Evolutionary conservation across 2,329 filamentous ascomycete genomes (phyloP).

Genomic region (Chrysosporium queenslandicum): DNA sequence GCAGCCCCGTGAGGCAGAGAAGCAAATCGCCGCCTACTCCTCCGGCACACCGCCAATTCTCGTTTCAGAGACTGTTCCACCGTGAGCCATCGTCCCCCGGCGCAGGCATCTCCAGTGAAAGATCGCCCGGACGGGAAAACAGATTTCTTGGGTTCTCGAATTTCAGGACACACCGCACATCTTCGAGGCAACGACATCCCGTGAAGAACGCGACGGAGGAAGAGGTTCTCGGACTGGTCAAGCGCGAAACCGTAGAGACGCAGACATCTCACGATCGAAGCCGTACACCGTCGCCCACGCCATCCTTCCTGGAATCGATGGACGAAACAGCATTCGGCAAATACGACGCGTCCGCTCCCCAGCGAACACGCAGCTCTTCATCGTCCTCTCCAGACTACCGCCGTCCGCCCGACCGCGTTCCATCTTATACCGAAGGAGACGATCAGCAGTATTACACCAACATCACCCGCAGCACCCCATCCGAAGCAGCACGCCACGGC

Average conservation of each 20-base stretch:
- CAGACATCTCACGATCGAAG: conserved; percentile 11
- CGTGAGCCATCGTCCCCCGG: conserved; percentile 30
- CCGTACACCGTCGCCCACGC: conserved; percentile 17
- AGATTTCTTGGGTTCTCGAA: conserved; percentile 7
- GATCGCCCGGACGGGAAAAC: conserved; percentile 1
- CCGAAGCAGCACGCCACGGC: not conserved
- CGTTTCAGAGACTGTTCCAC: conserved; percentile 76
- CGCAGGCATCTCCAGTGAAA: not conserved
- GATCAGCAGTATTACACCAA: not conserved
- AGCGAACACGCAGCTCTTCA: conserved; percentile 1
- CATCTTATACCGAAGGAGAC: conserved; percentile 12
- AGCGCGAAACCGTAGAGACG: conserved; percentile 46
- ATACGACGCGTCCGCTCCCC: not conserved
- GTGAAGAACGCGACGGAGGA: conserved; percentile 61
- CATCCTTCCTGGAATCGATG: conserved; percentile 3
- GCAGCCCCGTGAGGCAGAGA: conserved; percentile 13
- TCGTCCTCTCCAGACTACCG: not conserved
- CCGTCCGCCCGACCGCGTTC: not conserved
- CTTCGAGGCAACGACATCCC: conserved; percentile 22
- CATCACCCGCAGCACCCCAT: too few relatives aligned
- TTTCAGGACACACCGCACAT: conserved; percentile 9
- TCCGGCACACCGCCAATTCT: conserved; percentile 63
- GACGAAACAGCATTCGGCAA: conserved; percentile 1
- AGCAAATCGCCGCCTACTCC: conserved; percentile 23
- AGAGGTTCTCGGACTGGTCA: conserved; percentile 72